Evolutionary conservation across 495 filamentous ascomycete genomes (phyloP).

Genomic region (Oidiodendron maius): DNA sequence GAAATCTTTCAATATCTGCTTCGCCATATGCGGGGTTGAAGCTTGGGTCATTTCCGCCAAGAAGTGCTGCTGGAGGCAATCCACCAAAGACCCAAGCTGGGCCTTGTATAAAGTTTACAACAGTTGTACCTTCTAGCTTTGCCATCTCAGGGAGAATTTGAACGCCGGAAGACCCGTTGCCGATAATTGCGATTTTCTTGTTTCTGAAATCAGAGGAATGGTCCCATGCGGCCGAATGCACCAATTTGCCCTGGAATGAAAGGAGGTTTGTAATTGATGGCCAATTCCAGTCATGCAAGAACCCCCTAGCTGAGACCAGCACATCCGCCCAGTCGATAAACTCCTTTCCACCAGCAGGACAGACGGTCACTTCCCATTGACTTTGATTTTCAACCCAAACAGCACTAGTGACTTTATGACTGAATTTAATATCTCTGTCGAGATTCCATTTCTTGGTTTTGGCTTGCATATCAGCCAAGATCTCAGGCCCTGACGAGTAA

Average conservation of each 20-base stretch:
- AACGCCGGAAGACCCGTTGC: slow-evolving; percentile 48
- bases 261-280: slow-evolving; percentile 48
- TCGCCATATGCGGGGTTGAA: too few relatives aligned
- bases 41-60: too few relatives aligned
- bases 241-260: slow-evolving; percentile 44
- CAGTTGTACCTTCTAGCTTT: too few relatives aligned
- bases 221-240: slow-evolving; percentile 52
- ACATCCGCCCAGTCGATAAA: slow-evolving; percentile 20
- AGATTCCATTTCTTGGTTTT: background rate
- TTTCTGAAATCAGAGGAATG: slow-evolving; percentile 33
- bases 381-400: slow-evolving; percentile 7
- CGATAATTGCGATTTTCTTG: slow-evolving; percentile 46
- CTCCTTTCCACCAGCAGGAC: too few relatives aligned
- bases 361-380: background rate
- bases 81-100: too few relatives aligned
- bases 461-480: background rate
- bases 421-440: slow-evolving; percentile 33
- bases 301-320: slow-evolving; percentile 1
- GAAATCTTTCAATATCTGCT: too few relatives aligned
- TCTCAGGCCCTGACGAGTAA: background rate
- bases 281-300: slow-evolving; percentile 36
- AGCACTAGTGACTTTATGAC: slow-evolving; percentile 1
- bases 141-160: slow-evolving; percentile 51
- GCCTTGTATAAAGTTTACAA: too few relatives aligned
- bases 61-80: too few relatives aligned